Percentiles rank a stretch among this genome's conserved stretches.
These are phyloP conservation scores for Torulaspora globosa DNA, from an alignment of 1,139 yeast species.

Conservation along the genomic window DNA sequence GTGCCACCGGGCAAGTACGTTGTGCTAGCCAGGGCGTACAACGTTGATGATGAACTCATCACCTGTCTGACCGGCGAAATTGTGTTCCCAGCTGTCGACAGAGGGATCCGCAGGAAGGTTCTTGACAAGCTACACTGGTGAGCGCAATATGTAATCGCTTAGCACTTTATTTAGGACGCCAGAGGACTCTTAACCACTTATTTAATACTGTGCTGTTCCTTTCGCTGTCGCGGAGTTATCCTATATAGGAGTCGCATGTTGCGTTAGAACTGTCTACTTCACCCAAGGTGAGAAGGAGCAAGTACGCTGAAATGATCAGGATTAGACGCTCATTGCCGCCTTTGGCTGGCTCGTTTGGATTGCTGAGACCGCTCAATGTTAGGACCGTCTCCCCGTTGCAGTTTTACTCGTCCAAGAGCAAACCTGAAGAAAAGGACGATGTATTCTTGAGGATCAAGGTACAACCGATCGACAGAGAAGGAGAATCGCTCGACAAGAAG, in stretches of 20 bases:
- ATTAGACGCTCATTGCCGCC: neutral
- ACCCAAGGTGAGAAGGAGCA: neutral
- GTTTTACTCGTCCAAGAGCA: slow-evolving; percentile 9
- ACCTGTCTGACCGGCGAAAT: slow-evolving; percentile 84
- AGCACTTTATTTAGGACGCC: neutral
- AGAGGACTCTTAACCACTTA: neutral
- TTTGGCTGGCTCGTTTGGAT: neutral
- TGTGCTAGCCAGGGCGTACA: slow-evolving; percentile 85
- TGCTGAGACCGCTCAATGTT: neutral
- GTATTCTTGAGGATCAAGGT: slow-evolving; percentile 47
- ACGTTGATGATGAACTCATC: slow-evolving; percentile 71
- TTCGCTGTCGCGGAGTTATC: neutral
- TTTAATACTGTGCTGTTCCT: neutral
- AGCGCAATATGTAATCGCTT: neutral
- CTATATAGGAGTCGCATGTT: neutral
- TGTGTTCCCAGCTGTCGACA: slow-evolving; percentile 44
- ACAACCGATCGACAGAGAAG: slow-evolving; percentile 67
- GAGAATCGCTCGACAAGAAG: slow-evolving; percentile 71
- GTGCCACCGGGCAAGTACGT: slow-evolving; percentile 93
- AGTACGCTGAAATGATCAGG: neutral
- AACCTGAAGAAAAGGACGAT: slow-evolving; percentile 20
- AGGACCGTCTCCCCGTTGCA: neutral
- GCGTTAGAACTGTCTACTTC: neutral
- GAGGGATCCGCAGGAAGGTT: neutral
- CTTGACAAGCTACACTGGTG: slow-evolving; percentile 1